Conservation (phyloP, 345 rosid genomes). For the Eutrema heterophyllum region DNA sequence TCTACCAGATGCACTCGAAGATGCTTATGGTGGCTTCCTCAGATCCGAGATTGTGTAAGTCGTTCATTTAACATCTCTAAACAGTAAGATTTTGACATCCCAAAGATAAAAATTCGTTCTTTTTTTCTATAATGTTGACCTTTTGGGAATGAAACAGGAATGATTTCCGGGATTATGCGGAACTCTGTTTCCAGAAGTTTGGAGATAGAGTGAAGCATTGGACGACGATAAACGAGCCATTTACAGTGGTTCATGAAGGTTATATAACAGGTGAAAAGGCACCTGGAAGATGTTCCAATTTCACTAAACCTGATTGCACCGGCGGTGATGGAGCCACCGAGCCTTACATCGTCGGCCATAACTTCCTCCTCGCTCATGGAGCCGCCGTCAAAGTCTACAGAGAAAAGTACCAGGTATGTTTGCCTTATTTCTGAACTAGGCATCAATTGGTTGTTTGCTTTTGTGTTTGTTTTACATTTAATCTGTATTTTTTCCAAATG, state of each 20-base stretch:
- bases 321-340: conserved; percentile 35
- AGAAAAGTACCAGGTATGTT: conserved; percentile 32
- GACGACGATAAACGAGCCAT: conserved; percentile 43
- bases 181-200: conserved; percentile 38
- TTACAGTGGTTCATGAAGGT: conserved; percentile 21
- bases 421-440: neutral
- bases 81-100: neutral
- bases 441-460: neutral
- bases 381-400: conserved; percentile 34
- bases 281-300: conserved; percentile 35
- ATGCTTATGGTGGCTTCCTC: conserved; percentile 41
- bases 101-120: neutral
- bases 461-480: neutral
- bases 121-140: neutral
- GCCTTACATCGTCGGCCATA: conserved; percentile 36
- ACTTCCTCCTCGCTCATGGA: conserved; percentile 43
- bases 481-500: neutral
- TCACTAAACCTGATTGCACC: conserved; percentile 23
- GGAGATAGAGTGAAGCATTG: conserved; percentile 50
- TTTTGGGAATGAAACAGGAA: conserved; percentile 19
- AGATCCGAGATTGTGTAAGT: conserved; percentile 40
- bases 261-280: conserved; percentile 25
- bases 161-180: conserved; percentile 41
- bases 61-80: neutral
- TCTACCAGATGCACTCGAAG: conserved; percentile 38